Percentiles rank a stretch among this genome's conserved stretches.
These are phyloP conservation scores for Vaccinium myrtillus DNA, from an alignment of 148 eudicot species.

Conservation along the genomic window DNA sequence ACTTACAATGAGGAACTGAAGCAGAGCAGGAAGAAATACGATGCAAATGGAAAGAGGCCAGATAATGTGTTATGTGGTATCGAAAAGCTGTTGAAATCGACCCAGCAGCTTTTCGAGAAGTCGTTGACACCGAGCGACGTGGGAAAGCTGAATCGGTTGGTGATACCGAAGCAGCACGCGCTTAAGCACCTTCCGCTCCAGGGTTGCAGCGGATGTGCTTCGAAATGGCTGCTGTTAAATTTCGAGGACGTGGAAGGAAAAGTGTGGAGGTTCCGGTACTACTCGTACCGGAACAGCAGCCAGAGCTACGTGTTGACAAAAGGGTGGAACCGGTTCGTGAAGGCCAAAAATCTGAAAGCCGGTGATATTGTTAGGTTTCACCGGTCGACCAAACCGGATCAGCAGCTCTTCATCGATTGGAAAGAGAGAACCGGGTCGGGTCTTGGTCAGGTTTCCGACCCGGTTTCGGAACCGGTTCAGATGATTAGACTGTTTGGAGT, in stretches of 20 bases:
- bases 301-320: slow-evolving; percentile 84
- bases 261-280: slow-evolving; percentile 87
- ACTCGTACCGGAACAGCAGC: slow-evolving; percentile 87
- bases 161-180: slow-evolving; percentile 87
- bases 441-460: not conserved
- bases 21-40: slow-evolving; percentile 39
- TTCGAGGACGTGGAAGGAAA: slow-evolving; percentile 63
- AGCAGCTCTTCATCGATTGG: slow-evolving; percentile 70
- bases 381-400: slow-evolving; percentile 51
- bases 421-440: slow-evolving; percentile 27
- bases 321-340: slow-evolving; percentile 90
- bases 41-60: not conserved
- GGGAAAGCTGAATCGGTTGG: slow-evolving; percentile 74
- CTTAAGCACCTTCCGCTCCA: slow-evolving; percentile 76
- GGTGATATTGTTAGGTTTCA: slow-evolving; percentile 71
- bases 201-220: slow-evolving; percentile 14
- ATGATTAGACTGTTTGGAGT: slow-evolving; percentile 80
- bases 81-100: slow-evolving; percentile 14
- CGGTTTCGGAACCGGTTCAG: slow-evolving; percentile 15
- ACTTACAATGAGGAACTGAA: slow-evolving; percentile 74
- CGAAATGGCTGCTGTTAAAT: slow-evolving; percentile 66
- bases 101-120: slow-evolving; percentile 67
- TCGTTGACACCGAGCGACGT: slow-evolving; percentile 86
- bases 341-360: slow-evolving; percentile 68
- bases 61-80: not conserved